Evolutionary conservation across 768 basidiomycete species (phyloP), one percentile per base, ranked within the genome.

Genomic region (Multifurca ochricompacta): DNA sequence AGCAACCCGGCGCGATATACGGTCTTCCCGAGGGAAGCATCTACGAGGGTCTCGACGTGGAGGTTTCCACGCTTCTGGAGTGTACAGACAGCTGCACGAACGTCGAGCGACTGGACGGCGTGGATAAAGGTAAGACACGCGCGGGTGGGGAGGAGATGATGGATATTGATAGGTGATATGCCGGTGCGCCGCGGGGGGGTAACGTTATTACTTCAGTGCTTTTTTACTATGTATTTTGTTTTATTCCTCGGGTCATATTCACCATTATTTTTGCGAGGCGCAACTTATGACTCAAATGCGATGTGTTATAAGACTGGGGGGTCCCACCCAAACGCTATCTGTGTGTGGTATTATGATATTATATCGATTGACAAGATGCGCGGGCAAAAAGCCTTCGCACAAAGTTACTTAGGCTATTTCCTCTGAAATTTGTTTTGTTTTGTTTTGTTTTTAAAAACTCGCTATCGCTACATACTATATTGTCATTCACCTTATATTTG

Each of bases 11-110:
- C 44, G 71, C 83, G 60, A 82, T 87, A 63, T 87, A 78, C 71
- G 89, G 87, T n/a, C 72, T 93, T 16, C 91, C 91, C 2, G 69
- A 73, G 68, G 74, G 70, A 70, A 91, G 86, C 65, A 70, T 94
- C 10, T 97, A 80, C 67, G 76, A 77, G 48, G 92, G 85, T 19
- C 68, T 91, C 46, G 83, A 87, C 4, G 82, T 85, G 53, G 82
- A 81, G 59, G 74, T 85, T 7, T 65, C 68, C 44, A 69, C 62
- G 58, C 69, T 74, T 50, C 64, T 69, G 23, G 65, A 66, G 46
- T 49, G 54, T 8, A 42, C 56, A 36, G 64, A 60, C 55, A 60
- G 59, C 42, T 48, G 58, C 52, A 56, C 64, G 55, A 60, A 47
- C 58, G 55, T 52, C 28, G 66, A 58, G 61, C 64, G 31, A 43